These are phyloP conservation scores for Cudoniella acicularis DNA, from an alignment of 495 filamentous ascomycete genomes.

Conservation along the genomic window DNA sequence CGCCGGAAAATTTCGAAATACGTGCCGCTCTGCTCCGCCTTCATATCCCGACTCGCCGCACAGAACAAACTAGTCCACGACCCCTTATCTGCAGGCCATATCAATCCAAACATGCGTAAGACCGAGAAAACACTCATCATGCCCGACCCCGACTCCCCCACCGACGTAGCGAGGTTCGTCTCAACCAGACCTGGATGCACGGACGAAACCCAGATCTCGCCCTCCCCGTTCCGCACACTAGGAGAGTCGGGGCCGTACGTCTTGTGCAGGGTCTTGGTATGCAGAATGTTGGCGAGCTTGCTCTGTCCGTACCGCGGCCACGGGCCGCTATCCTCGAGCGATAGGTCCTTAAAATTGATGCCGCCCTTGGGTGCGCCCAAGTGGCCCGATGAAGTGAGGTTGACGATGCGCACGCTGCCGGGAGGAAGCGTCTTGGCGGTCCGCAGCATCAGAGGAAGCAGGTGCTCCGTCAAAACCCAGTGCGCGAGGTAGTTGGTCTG, in stretches of 20 bases:
- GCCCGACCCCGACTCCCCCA: slow-evolving; percentile 14
- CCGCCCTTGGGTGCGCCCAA: slow-evolving; percentile 34
- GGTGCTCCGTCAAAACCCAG: slow-evolving; percentile 61
- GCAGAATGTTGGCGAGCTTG: slow-evolving; percentile 70
- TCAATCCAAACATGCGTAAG: slow-evolving; percentile 23
- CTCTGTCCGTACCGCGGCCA: slow-evolving; percentile 58
- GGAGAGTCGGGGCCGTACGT: slow-evolving; percentile 39
- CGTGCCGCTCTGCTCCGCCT: slow-evolving; percentile 36
- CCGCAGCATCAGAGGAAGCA: slow-evolving; percentile 53
- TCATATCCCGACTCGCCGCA: slow-evolving; percentile 40
- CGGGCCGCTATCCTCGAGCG: slow-evolving; percentile 34
- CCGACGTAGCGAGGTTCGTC: slow-evolving; percentile 32
- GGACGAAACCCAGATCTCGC: slow-evolving; percentile 36
- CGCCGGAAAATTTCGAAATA: slow-evolving; percentile 33
- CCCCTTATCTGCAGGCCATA: slow-evolving; percentile 35
- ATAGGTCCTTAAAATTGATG: slow-evolving; percentile 46
- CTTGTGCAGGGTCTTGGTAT: slow-evolving; percentile 48
- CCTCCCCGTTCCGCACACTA: slow-evolving; percentile 27
- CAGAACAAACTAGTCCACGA: slow-evolving; percentile 41
- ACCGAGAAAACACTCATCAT: slow-evolving; percentile 27
- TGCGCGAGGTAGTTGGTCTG: slow-evolving; percentile 69
- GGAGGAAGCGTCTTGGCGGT: slow-evolving; percentile 39
- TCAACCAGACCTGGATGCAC: slow-evolving; percentile 45
- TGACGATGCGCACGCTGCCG: slow-evolving; percentile 42
- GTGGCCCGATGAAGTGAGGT: slow-evolving; percentile 37